These are phyloP conservation scores for Pleurotus salmoneostramineus DNA, from an alignment of 768 basidiomycete species.

Conservation along the genomic window DNA sequence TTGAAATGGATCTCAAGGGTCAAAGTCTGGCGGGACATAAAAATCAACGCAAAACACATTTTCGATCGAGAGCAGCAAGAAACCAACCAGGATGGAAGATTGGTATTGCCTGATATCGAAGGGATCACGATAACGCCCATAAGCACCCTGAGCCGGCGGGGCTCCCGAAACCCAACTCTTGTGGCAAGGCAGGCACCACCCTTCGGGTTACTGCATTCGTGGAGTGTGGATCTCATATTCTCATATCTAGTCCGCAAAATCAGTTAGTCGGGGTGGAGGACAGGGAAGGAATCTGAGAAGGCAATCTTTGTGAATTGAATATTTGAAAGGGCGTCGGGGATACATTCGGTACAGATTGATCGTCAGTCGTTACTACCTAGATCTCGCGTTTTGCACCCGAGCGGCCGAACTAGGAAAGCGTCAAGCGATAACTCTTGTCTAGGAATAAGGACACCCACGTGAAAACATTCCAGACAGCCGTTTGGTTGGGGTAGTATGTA, in stretches of 20 bases:
- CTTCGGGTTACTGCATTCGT: too few relatives aligned
- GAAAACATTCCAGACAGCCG: slow-evolving; percentile 47
- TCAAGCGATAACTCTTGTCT: background rate
- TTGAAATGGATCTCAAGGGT: slow-evolving; percentile 24
- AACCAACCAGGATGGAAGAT: background rate
- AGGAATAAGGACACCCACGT: slow-evolving; percentile 25
- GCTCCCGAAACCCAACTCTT: background rate
- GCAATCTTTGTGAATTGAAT: background rate
- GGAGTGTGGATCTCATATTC: too few relatives aligned
- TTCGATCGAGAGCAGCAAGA: slow-evolving; percentile 9
- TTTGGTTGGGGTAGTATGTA: slow-evolving; percentile 51
- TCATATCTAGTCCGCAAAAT: too few relatives aligned
- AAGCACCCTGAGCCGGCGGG: background rate
- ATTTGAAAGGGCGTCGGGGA: background rate
- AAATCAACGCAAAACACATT: slow-evolving; percentile 26
- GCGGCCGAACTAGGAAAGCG: slow-evolving; percentile 1
- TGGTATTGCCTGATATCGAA: background rate
- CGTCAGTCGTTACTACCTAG: background rate
- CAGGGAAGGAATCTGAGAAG: background rate
- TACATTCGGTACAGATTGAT: background rate
- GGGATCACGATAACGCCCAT: background rate
- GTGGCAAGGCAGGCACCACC: background rate
- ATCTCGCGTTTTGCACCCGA: slow-evolving; percentile 6
- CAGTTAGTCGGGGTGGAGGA: background rate
- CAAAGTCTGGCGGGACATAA: slow-evolving; percentile 40